phyloP scores from a whole-genome alignment of 192 early-diverging fungal species.

The Geosiphon pyriformis region DNA sequence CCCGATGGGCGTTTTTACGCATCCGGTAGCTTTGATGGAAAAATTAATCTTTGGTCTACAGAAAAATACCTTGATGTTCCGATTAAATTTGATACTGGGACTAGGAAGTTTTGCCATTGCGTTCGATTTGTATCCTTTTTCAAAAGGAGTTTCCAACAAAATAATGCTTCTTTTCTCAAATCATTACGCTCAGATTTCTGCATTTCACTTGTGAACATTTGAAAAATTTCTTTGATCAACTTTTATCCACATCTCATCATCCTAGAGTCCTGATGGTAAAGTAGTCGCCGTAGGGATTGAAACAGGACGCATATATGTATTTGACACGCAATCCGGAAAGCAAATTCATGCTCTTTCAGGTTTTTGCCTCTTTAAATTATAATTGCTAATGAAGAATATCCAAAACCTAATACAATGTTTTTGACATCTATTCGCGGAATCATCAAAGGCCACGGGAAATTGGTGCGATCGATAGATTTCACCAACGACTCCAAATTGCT shows the following conservation, averaged over 20 bases:
- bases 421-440: neutral
- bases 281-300: constrained; percentile 64
- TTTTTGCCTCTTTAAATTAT: constrained; percentile 4
- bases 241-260: neutral
- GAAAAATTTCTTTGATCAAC: neutral
- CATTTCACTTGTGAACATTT: neutral
- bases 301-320: constrained; percentile 39
- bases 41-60: constrained; percentile 58
- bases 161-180: no score
- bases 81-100: neutral
- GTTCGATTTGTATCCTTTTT: constrained; percentile 55
- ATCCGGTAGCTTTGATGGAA: constrained; percentile 62
- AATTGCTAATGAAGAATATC: no score
- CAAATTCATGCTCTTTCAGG: constrained; percentile 36
- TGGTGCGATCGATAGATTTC: constrained; percentile 14
- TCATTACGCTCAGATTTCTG: neutral
- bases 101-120: constrained; percentile 54
- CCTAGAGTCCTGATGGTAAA: constrained; percentile 63
- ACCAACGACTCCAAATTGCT: constrained; percentile 1
- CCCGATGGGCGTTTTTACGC: constrained; percentile 63
- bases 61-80: constrained; percentile 43
- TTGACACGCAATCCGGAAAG: constrained; percentile 36
- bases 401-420: neutral
- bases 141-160: no score
- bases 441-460: neutral